phyloP scores from a whole-genome alignment of 2,329 filamentous ascomycete species.

The Ophiostoma sp. region DNA sequence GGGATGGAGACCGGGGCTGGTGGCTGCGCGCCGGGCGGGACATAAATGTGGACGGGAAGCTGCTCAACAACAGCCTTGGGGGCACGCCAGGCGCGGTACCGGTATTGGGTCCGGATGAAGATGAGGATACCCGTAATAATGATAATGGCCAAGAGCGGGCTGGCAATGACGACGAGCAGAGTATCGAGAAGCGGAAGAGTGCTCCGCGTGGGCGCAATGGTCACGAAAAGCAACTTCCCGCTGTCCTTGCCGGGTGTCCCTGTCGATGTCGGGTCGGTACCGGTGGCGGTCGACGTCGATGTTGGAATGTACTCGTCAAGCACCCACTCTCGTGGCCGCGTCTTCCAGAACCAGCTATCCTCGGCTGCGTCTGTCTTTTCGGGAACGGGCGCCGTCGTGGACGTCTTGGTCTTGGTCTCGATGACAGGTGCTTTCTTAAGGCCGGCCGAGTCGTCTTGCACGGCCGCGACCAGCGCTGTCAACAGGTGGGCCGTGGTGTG shows the following conservation, averaged over 20 bases:
- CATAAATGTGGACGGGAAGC: conserved; percentile 92
- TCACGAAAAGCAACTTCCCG: conserved; percentile 77
- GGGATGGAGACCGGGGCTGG: conserved; percentile 9
- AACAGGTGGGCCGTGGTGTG: conserved; percentile 91
- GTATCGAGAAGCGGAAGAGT: conserved; percentile 95
- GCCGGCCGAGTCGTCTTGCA: background rate
- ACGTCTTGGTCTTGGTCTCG: conserved; percentile 10
- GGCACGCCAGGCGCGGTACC: conserved; percentile 89
- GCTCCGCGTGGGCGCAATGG: conserved; percentile 85
- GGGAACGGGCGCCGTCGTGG: background rate
- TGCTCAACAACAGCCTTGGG: conserved; percentile 94
- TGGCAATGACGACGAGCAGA: conserved; percentile 92
- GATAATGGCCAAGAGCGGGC: conserved; percentile 85
- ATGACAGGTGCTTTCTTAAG: conserved; percentile 8
- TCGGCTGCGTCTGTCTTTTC: conserved; percentile 6
- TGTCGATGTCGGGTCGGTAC: background rate
- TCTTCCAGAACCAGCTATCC: conserved; percentile 26
- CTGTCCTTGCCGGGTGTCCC: background rate
- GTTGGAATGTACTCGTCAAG: conserved; percentile 28
- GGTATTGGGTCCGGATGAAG: conserved; percentile 82
- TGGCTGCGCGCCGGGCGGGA: conserved; percentile 61
- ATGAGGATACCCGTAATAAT: conserved; percentile 89
- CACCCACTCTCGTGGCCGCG: conserved; percentile 27
- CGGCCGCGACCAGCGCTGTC: conserved; percentile 27
- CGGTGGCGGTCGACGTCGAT: background rate